Base-by-base conservation (phyloP, 352 stramenopile genomes). In the Pythium sp. region DNA sequence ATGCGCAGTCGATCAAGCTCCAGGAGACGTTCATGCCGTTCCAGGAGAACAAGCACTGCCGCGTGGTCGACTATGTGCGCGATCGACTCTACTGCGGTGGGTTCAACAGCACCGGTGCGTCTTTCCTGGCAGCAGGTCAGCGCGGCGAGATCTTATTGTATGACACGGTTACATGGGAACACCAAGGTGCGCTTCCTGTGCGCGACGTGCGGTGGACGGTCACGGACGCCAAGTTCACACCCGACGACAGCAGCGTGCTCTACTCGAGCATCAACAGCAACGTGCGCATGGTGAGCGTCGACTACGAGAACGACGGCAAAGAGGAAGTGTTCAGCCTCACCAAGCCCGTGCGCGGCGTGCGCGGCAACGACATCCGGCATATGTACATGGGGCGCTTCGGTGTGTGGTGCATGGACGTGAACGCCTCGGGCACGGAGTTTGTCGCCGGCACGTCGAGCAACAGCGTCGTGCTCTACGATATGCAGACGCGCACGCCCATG, bases 241-340 rank as follows among this genome's bases (percentile, higher is more conserved):
- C 88, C 0, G 76, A 93, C 36, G 84, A 92, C 67, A 76, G 76
- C 18, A 80, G 76, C 66, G 79, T 93, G 12, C 62, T 95, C 59
- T 95, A 95, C 73, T 86, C 88, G 32, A 90, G 74, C 18, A 94
- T 95, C 65, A 93, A 85, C 64, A 91, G 76, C 71, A 93, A 90
- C 65, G 82, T 95, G 55, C 84, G 84, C 51, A 92, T 95, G 83
- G 85, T 94, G 49, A 81, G 72, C 57, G 78, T 83, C 32, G 75
- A 90, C 67, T 88, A 78, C 68, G 77, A 82, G 30, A 68, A 83
- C 36, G 73, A 86, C 54, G 75, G 67, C 8, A 86, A 78, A 28
- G 82, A 89, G 68, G 65, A 75, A 12, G 74, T 86, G 38, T 91
- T 90, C 60, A 71, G 79, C 20, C 68, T 83, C 14, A 61, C 79